Evolutionary conservation across 345 rosid genomes (phyloP).

Genomic region (Sapria himalayana): DNA sequence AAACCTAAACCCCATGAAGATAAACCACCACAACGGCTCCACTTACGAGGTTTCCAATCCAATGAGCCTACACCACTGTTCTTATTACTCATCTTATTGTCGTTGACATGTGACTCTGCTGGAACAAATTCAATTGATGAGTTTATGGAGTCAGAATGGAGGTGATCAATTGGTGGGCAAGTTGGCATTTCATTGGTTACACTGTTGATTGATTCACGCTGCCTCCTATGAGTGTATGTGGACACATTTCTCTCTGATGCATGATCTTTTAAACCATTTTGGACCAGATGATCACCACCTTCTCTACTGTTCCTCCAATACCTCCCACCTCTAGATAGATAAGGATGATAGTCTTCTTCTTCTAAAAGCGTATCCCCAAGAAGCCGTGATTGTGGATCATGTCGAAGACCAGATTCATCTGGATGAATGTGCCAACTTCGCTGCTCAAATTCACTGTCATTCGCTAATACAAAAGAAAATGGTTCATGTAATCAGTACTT

Average conservation of each 20-base stretch:
- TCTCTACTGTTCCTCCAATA: conserved; percentile 47
- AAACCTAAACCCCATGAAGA: conserved; percentile 68
- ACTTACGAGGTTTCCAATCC: conserved; percentile 56
- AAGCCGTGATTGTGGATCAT: conserved; percentile 27
- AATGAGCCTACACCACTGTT: conserved; percentile 14
- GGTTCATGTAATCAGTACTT: too few relatives aligned
- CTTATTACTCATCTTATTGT: conserved; percentile 18
- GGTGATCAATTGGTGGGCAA: conserved; percentile 13
- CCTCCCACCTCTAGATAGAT: conserved; percentile 42
- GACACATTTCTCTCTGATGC: conserved; percentile 65
- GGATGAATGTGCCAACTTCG: conserved; percentile 50
- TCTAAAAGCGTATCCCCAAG: conserved; percentile 38
- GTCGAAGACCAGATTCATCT: conserved; percentile 51
- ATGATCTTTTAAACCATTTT: conserved; percentile 52
- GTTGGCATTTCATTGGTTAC: conserved; percentile 37
- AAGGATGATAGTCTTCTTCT: conserved; percentile 29
- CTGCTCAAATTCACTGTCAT: conserved; percentile 84
- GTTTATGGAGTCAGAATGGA: conserved; percentile 24
- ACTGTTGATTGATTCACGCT: conserved; percentile 31
- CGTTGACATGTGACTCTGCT: conserved; percentile 42
- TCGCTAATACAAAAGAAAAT: conserved; percentile 16
- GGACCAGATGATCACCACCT: conserved; percentile 34
- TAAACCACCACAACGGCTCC: conserved; percentile 62
- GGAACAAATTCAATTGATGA: conserved; percentile 30
- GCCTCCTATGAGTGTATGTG: conserved; percentile 29